Evolutionary conservation across 805 yeast species (phyloP).

Genomic region (Scheffersomyces coipomensis): DNA sequence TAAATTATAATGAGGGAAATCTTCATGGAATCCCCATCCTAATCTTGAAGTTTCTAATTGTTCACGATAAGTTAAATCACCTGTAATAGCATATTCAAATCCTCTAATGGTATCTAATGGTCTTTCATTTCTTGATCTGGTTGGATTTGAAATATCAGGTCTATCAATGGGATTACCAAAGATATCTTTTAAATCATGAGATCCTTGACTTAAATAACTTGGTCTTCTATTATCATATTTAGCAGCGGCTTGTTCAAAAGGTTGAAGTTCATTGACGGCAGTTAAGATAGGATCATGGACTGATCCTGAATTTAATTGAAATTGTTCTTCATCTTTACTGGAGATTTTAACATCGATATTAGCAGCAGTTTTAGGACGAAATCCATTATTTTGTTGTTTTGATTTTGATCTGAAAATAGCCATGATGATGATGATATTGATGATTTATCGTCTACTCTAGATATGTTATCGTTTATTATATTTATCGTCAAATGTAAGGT

Average conservation of each 20-base stretch:
- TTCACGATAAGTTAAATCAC: constrained; percentile 76
- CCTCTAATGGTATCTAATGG: constrained; percentile 94
- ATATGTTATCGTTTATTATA: too few relatives aligned
- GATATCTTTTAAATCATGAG: constrained; percentile 66
- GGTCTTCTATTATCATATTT: constrained; percentile 35
- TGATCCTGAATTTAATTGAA: constrained; percentile 64
- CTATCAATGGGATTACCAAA: constrained; percentile 79
- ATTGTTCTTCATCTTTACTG: constrained; percentile 30
- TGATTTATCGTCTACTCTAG: too few relatives aligned
- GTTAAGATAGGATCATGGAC: constrained; percentile 82
- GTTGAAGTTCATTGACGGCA: constrained; percentile 95
- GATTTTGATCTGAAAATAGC: constrained; percentile 33
- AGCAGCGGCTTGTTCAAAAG: constrained; percentile 66
- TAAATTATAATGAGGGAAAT: constrained; percentile 57
- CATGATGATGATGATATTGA: constrained; percentile 15
- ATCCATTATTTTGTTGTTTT: constrained; percentile 15
- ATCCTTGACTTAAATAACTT: constrained; percentile 44
- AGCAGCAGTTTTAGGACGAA: constrained; percentile 1
- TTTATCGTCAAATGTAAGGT: too few relatives aligned
- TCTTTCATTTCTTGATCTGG: constrained; percentile 90
- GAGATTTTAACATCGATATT: constrained; percentile 25
- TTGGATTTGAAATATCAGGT: constrained; percentile 91
- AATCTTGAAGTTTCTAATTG: constrained; percentile 74
- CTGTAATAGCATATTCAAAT: constrained; percentile 92
- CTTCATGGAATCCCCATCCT: constrained; percentile 87